Conservation (phyloP, 345 rosid species). For the Murraya paniculata region DNA sequence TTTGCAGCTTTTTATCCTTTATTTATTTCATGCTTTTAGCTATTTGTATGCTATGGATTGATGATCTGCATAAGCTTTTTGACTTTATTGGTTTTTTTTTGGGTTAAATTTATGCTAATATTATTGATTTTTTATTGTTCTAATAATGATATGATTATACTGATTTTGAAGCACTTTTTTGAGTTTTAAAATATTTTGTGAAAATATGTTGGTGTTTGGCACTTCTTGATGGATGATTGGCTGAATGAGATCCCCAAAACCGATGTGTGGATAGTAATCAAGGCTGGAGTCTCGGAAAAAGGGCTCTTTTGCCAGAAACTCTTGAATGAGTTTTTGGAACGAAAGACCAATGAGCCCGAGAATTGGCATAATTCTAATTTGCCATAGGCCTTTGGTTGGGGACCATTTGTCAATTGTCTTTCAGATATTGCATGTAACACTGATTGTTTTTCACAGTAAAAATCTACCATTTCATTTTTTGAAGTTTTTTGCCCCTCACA, state of each 20-base stretch:
- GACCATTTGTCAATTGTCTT: constrained; percentile 23
- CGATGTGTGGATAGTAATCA: constrained; percentile 35
- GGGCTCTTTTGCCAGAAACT: constrained; percentile 34
- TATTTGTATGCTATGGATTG: neutral
- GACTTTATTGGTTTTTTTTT: neutral
- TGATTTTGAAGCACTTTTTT: neutral
- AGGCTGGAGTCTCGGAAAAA: constrained; percentile 60
- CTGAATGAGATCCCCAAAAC: constrained; percentile 8
- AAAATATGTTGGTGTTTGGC: constrained; percentile 8
- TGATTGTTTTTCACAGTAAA: neutral
- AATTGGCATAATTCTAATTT: constrained; percentile 39
- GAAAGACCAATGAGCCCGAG: constrained; percentile 53
- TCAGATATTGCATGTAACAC: constrained; percentile 1
- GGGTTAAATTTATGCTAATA: neutral
- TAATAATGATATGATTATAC: neutral
- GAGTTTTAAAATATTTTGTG: neutral
- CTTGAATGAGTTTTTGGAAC: constrained; percentile 26
- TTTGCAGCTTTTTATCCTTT: too few relatives aligned
- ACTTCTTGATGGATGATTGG: constrained; percentile 13
- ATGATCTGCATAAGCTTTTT: neutral
- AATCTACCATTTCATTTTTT: neutral
- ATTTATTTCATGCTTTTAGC: too few relatives aligned
- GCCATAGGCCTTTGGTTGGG: constrained; percentile 72
- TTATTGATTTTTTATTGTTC: neutral
- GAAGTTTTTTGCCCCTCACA: neutral